Percentiles rank a stretch among this genome's conserved stretches.
These are phyloP conservation scores for Penicillium sp. DNA, from an alignment of 2,329 filamentous ascomycete genomes.

Conservation along the genomic window DNA sequence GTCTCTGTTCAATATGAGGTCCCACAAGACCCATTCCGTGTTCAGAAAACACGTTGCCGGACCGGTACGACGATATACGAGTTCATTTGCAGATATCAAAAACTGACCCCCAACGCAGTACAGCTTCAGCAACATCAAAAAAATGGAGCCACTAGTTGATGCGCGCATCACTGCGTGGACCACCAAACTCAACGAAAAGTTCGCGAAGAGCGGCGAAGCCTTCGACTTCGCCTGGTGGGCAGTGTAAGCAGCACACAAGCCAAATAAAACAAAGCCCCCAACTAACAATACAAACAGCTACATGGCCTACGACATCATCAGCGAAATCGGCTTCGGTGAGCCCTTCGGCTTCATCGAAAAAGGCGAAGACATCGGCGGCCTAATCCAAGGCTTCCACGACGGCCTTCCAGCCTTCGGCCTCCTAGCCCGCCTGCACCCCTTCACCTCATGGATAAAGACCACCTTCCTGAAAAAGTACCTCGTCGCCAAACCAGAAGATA, in stretches of 20 bases:
- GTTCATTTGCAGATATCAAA: not conserved
- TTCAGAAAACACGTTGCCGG: slow-evolving; percentile 57
- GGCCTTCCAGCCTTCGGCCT: slow-evolving; percentile 54
- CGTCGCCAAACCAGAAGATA: slow-evolving; percentile 54
- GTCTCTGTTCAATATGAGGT: slow-evolving; percentile 59
- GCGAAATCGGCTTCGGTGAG: slow-evolving; percentile 56
- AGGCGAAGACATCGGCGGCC: slow-evolving; percentile 53
- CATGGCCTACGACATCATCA: slow-evolving; percentile 60
- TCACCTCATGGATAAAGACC: slow-evolving; percentile 56
- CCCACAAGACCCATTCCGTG: slow-evolving; percentile 51
- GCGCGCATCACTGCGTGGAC: slow-evolving; percentile 53
- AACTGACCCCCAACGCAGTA: slow-evolving; percentile 38
- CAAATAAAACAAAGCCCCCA: not conserved
- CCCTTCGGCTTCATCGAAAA: slow-evolving; percentile 58
- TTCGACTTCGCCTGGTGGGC: slow-evolving; percentile 60
- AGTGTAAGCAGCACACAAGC: slow-evolving; percentile 35
- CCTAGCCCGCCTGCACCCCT: slow-evolving; percentile 54
- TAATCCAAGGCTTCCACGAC: slow-evolving; percentile 58
- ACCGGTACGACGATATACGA: slow-evolving; percentile 34
- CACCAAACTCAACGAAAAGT: slow-evolving; percentile 47
- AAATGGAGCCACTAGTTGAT: slow-evolving; percentile 60
- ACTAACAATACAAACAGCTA: slow-evolving; percentile 32
- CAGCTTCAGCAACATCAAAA: slow-evolving; percentile 57
- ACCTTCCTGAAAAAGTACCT: slow-evolving; percentile 55
- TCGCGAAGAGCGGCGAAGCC: slow-evolving; percentile 45